Conservation (phyloP, 2,329 filamentous ascomycete species). For the Coniochaeta sp. region DNA sequence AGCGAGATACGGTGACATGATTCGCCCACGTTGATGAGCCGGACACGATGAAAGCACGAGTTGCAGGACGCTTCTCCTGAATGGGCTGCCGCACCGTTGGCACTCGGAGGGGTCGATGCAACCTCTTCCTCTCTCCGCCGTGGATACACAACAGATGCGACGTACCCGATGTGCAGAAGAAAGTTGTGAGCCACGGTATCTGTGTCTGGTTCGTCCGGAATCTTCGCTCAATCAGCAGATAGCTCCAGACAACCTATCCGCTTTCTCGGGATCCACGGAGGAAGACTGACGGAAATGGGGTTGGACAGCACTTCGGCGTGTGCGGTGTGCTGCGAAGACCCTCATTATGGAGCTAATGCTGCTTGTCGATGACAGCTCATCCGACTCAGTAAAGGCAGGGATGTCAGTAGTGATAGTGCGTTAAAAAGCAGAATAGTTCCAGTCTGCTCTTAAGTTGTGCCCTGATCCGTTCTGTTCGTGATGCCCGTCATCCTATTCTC, state of each 20-base stretch:
- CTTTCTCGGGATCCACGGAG: not conserved
- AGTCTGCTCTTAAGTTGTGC: not conserved
- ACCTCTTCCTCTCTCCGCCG: not conserved
- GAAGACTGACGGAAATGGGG: not conserved
- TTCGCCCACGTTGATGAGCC: not conserved
- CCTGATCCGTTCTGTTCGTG: not conserved
- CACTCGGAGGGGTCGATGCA: not conserved
- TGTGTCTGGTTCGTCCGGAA: not conserved
- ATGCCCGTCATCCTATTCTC: not conserved
- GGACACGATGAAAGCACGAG: not conserved
- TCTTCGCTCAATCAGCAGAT: not conserved
- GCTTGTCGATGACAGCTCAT: not conserved
- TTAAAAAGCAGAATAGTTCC: not conserved
- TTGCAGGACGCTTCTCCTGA: not conserved
- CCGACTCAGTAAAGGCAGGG: not conserved
- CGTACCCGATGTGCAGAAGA: not conserved
- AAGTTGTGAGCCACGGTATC: not conserved
- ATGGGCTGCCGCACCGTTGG: not conserved
- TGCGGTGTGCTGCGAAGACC: not conserved
- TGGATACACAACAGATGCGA: not conserved
- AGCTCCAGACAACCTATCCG: not conserved
- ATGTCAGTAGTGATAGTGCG: not conserved
- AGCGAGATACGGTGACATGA: not conserved
- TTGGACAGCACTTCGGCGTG: not conserved
- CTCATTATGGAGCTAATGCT: not conserved